Evolutionary conservation across 2,329 filamentous ascomycete genomes (phyloP), one percentile per base, ranked within the genome.

Genomic region (Ascosphaera apis): DNA sequence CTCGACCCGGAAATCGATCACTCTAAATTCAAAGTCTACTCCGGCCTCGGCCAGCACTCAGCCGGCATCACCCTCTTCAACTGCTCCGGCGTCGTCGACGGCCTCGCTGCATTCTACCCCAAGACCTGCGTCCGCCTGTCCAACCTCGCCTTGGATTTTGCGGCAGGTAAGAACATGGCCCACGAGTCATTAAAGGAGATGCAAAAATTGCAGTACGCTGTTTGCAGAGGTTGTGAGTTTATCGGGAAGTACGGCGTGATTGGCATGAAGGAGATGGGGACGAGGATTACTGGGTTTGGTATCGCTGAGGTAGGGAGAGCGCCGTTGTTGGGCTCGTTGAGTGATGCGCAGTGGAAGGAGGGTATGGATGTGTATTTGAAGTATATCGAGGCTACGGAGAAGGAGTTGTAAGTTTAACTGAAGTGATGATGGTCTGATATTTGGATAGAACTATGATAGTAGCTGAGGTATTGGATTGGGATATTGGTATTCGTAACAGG

Each of bases 331-430:
- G 21, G 21, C 21, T 5, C 6, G 11, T 25, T 25, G 11, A 25
- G 21, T 25, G 21, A 25, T 25, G 21, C 5, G 21, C 21, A 25
- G 11, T 25, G 21, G 21, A 25, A 25, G 21, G 21, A 25, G 21
- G 21, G 21, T 25, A 25, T 25, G 21, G 21, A 25, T 25, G 21
- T 25, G 5, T 25, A 25, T 25, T 25, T 25, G 21, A 25, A 25
- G 11, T 25, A 25, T 25, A 25, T 25, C 21, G 21, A 25, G 11
- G 21, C 5, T 5, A 25, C 21, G 21, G 21, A 25, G 21, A 25
- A 25, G 5, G 34, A 61, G 48, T 21, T 54, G 50, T 36, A 62
- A 48, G n/a, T n/a, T n/a, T n/a, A n/a, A n/a, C n/a, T n/a, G n/a
- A n/a, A n/a, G n/a, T n/a, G n/a, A n/a, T n/a, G n/a, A n/a, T n/a